Conservation (phyloP, 257 asterid genomes). For the Haberlea rhodopensis region DNA sequence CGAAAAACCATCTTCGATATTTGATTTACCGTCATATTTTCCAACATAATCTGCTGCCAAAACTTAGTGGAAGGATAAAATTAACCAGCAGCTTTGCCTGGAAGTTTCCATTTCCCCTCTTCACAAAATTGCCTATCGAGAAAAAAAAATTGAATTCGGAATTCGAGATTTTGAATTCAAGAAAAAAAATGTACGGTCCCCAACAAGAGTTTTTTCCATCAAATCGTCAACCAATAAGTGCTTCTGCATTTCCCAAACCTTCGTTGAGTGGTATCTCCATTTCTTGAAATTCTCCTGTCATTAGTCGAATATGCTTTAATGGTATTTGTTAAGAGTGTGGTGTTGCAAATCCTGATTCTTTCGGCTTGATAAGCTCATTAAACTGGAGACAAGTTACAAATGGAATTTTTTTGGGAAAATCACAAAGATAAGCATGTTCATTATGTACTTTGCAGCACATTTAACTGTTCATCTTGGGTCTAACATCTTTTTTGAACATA, state of each 20-base stretch:
- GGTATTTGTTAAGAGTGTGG: not conserved
- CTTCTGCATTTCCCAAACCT: conserved; percentile 33
- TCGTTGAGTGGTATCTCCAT: conserved; percentile 42
- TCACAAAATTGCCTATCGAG: conserved; percentile 19
- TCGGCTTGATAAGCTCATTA: not conserved
- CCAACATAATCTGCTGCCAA: too few relatives aligned
- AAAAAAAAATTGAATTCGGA: not conserved
- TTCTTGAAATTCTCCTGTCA: not conserved
- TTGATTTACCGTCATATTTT: too few relatives aligned
- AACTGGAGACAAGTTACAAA: too few relatives aligned
- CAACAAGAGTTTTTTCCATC: conserved; percentile 36
- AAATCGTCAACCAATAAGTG: conserved; percentile 21
- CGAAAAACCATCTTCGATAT: too few relatives aligned
- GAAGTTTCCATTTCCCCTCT: conserved; percentile 4
- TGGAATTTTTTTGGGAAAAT: too few relatives aligned
- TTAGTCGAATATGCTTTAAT: too few relatives aligned
- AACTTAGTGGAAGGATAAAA: too few relatives aligned
- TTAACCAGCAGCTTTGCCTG: too few relatives aligned
- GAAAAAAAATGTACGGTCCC: conserved; percentile 36
- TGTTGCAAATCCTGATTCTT: not conserved
- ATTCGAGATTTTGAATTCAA: conserved; percentile 13
- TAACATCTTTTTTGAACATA: too few relatives aligned
- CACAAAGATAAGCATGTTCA: too few relatives aligned
- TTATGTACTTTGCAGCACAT: too few relatives aligned
- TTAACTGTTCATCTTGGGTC: too few relatives aligned